A percentile compares a stretch with the other conserved stretches of the same genome.
phyloP scores from a whole-genome alignment of 331 rosid species.

The Phaseolus coccineus region DNA sequence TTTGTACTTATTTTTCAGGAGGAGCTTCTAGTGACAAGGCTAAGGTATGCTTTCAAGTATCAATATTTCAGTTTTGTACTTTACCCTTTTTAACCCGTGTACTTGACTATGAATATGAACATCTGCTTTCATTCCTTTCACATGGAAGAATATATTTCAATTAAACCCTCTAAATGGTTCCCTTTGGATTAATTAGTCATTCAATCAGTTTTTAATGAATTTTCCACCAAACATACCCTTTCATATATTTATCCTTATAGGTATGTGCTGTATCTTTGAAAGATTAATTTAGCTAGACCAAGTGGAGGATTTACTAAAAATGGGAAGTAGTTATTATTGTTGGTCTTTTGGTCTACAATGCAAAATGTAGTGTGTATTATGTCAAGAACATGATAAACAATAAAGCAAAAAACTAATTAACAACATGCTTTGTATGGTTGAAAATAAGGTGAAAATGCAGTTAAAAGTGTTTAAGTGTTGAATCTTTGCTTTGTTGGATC shows the following conservation, averaged over 20 bases:
- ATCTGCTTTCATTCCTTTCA: not conserved
- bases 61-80: constrained; percentile 11
- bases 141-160: not conserved
- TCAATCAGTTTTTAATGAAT: not conserved
- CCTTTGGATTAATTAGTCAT: not conserved
- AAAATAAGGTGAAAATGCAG: not conserved
- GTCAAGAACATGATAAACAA: constrained; percentile 6
- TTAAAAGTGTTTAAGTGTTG: not conserved
- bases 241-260: not conserved
- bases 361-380: constrained; percentile 13
- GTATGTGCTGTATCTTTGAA: not conserved
- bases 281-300: not conserved
- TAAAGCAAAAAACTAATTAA: not conserved
- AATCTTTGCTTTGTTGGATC: not conserved
- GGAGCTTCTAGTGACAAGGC: constrained; percentile 51
- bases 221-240: not conserved
- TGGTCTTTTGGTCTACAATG: not conserved
- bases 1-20: constrained; percentile 53
- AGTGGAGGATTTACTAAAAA: not conserved
- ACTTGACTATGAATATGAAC: not conserved
- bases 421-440: constrained; percentile 4
- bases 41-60: constrained; percentile 57
- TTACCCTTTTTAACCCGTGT: not conserved
- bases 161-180: not conserved
- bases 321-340: not conserved